Evolutionary conservation across 495 filamentous ascomycete genomes (phyloP).

Genomic region (Apodospora peruviana): DNA sequence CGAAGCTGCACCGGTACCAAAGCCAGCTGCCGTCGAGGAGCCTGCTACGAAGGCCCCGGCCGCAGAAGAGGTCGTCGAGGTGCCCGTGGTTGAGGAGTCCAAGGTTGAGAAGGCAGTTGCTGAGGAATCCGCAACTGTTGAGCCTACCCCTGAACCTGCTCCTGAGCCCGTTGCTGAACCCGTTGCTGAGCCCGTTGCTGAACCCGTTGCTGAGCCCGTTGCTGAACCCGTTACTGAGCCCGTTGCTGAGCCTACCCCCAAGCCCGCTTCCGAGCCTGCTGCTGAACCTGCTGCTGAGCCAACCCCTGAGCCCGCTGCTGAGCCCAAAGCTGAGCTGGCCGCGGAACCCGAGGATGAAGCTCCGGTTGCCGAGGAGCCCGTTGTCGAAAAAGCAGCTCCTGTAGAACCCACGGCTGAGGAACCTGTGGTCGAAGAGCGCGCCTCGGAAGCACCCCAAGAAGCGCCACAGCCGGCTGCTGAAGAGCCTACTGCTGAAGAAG

Average conservation of each 20-base stretch:
- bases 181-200: no score
- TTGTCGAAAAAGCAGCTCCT: constrained; percentile 1
- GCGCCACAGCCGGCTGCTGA: constrained; percentile 1
- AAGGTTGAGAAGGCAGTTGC: no score
- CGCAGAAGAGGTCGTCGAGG: no score
- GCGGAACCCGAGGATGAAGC: constrained; percentile 11
- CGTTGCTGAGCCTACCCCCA: not conserved
- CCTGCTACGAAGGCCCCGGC: no score
- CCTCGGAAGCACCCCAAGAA: constrained; percentile 7
- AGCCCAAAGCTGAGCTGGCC: constrained; percentile 1
- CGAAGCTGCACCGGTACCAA: no score
- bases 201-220: not conserved
- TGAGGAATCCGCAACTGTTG: no score
- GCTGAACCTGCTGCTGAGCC: constrained; percentile 9
- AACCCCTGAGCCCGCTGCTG: constrained; percentile 3
- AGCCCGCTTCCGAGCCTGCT: not conserved
- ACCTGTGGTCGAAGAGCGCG: constrained; percentile 5
- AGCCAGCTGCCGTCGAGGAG: no score
- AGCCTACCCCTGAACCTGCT: no score
- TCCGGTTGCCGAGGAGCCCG: constrained; percentile 3
- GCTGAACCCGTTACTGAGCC: not conserved
- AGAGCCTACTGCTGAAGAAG: constrained; percentile 11
- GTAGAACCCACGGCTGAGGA: constrained; percentile 1
- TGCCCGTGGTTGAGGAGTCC: no score
- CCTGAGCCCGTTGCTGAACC: no score